A percentile compares a stretch with the other conserved stretches of the same genome.
phyloP scores from a whole-genome alignment of 345 rosid genomes.

The Lumnitzera littorea region DNA sequence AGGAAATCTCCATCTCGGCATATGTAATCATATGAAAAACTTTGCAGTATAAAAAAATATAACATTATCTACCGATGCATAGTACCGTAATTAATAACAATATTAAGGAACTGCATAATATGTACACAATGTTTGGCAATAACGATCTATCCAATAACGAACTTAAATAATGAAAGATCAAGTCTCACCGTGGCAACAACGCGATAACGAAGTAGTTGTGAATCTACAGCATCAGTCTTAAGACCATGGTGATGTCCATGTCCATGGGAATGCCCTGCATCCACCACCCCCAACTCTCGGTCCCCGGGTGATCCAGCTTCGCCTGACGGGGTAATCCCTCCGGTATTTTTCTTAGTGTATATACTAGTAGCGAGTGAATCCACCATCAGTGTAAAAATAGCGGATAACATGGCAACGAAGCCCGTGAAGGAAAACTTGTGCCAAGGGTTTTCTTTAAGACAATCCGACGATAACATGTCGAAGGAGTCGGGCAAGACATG shows the following conservation, averaged over 20 bases:
- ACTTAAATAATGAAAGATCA: background rate
- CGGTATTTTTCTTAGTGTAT: constrained; percentile 22
- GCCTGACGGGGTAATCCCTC: constrained; percentile 15
- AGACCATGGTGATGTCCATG: constrained; percentile 35
- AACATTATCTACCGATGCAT: too few species aligned
- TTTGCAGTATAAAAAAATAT: too few species aligned
- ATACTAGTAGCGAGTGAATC: constrained; percentile 61
- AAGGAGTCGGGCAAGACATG: constrained; percentile 86
- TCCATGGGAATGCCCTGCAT: constrained; percentile 21
- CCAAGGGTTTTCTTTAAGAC: constrained; percentile 69
- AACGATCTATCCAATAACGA: background rate
- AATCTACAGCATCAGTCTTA: constrained; percentile 1
- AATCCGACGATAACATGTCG: constrained; percentile 49
- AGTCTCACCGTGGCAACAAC: too few species aligned
- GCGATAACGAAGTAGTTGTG: too few species aligned
- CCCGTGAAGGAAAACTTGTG: constrained; percentile 74
- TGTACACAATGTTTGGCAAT: too few species aligned
- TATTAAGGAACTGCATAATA: background rate
- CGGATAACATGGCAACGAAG: constrained; percentile 78
- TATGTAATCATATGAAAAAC: too few species aligned
- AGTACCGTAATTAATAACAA: too few species aligned
- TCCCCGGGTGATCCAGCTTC: background rate
- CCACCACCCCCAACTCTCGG: constrained; percentile 11
- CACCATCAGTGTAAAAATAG: constrained; percentile 43
- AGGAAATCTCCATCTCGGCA: too few species aligned